phyloP scores from a whole-genome alignment of 2,329 filamentous ascomycete genomes.

The Fusarium sp. region DNA sequence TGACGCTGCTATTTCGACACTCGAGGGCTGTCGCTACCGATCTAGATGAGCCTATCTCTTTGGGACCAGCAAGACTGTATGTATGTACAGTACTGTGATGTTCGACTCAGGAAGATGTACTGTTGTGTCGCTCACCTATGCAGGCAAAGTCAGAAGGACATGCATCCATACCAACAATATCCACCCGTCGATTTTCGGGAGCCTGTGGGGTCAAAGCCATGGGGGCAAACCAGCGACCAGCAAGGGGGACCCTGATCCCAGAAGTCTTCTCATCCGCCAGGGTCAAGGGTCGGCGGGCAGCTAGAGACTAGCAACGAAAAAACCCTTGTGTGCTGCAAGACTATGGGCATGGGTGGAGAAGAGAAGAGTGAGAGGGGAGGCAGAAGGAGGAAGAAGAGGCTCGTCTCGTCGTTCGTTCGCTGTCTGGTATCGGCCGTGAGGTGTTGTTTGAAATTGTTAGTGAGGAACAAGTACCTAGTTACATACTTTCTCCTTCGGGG shows the following conservation, averaged over 20 bases:
- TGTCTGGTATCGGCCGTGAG: background rate
- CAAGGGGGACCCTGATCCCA: constrained; percentile 31
- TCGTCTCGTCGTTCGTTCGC: constrained; percentile 11
- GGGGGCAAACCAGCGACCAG: constrained; percentile 19
- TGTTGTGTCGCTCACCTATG: constrained; percentile 1
- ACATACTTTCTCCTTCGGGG: constrained; percentile 15
- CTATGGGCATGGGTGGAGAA: constrained; percentile 16
- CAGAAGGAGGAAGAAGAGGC: constrained; percentile 21
- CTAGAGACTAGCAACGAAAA: constrained; percentile 12
- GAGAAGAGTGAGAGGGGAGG: constrained; percentile 3
- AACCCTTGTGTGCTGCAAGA: constrained; percentile 20
- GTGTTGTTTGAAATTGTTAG: constrained; percentile 40
- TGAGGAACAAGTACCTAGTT: constrained; percentile 28
- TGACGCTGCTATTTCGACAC: background rate
- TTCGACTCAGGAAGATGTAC: background rate
- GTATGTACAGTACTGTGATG: background rate
- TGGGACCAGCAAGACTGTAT: background rate
- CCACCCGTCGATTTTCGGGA: constrained; percentile 34
- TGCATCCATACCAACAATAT: constrained; percentile 19
- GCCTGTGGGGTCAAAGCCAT: constrained; percentile 34
- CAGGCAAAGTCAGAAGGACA: constrained; percentile 35
- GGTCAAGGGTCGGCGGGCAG: constrained; percentile 31
- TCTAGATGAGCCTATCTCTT: constrained; percentile 4
- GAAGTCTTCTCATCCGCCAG: constrained; percentile 27
- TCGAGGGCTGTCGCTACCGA: constrained; percentile 19